Evolutionary conservation across 306 rosid species (phyloP).

Genomic region (Trifolium fragiferum): DNA sequence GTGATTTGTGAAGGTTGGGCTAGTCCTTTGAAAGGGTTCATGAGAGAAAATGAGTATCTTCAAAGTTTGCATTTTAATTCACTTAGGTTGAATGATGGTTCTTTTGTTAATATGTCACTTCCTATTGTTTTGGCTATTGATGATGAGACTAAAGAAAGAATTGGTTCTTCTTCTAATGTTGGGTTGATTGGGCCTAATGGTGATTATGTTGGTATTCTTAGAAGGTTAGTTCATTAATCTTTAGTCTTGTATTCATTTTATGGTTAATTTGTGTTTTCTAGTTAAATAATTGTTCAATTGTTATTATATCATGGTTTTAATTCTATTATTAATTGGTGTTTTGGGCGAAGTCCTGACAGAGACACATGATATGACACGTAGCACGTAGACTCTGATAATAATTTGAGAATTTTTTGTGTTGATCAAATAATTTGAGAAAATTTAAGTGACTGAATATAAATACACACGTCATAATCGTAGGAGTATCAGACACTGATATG

Average conservation of each 20-base stretch:
- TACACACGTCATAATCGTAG: not conserved
- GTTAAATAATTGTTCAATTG: slow-evolving; percentile 16
- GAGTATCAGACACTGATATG: not conserved
- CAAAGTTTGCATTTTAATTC: slow-evolving; percentile 94
- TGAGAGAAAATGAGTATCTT: slow-evolving; percentile 90
- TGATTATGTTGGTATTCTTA: slow-evolving; percentile 71
- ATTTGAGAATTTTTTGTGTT: no score
- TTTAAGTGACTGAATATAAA: not conserved
- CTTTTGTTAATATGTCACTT: slow-evolving; percentile 85
- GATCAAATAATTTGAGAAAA: not conserved
- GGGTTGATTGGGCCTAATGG: slow-evolving; percentile 76
- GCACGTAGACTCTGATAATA: not conserved
- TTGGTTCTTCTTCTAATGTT: slow-evolving; percentile 66
- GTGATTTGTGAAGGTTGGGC: slow-evolving; percentile 97
- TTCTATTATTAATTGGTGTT: not conserved
- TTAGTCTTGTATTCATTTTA: not conserved
- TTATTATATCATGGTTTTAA: not conserved
- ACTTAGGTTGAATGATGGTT: slow-evolving; percentile 66
- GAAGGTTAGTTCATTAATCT: slow-evolving; percentile 59
- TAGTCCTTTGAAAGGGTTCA: slow-evolving; percentile 89
- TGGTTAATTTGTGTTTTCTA: slow-evolving; percentile 22
- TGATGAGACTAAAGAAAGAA: slow-evolving; percentile 64
- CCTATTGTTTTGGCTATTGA: slow-evolving; percentile 93
- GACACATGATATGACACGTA: not conserved
- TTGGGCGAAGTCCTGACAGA: not conserved